Percentiles rank a stretch among this genome's conserved stretches.
Conservation (phyloP, 192 early-diverging fungal genomes). For the Entomortierella beljakovae region DNA sequence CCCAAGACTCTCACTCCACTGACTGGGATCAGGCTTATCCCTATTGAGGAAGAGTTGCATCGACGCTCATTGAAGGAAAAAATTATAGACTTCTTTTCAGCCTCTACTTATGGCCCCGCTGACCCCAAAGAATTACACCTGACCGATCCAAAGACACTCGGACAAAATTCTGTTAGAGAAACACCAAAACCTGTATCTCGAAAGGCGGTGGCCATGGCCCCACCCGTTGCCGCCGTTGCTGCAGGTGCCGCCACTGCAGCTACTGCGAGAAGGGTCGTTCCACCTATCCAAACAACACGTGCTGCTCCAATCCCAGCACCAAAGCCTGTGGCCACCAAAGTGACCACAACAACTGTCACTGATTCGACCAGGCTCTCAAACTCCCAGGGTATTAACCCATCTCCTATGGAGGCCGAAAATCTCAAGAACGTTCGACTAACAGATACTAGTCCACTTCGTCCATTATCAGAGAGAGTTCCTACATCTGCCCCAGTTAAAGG, state of each 20-base stretch:
- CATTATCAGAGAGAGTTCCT: not conserved
- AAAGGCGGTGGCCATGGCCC: no score
- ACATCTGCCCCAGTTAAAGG: not conserved
- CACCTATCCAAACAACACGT: not conserved
- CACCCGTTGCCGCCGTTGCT: not conserved
- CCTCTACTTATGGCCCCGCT: conserved; percentile 17
- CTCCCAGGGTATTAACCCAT: no score
- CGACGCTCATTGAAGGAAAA: not conserved
- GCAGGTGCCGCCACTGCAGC: not conserved
- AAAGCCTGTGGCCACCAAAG: not conserved
- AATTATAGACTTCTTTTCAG: not conserved
- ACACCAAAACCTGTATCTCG: no score
- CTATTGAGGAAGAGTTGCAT: not conserved
- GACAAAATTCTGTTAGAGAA: no score
- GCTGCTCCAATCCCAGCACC: not conserved
- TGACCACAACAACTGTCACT: no score
- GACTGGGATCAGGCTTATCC: not conserved
- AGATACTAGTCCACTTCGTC: conserved; percentile 8
- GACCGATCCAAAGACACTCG: conserved; percentile 11
- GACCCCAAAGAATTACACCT: conserved; percentile 11
- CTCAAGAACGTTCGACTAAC: conserved; percentile 8
- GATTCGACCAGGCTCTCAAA: no score
- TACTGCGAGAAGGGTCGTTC: not conserved
- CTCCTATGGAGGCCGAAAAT: no score
- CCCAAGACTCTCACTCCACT: conserved; percentile 5